These are phyloP conservation scores for Pulveroboletus frians DNA, from an alignment of 768 basidiomycete species.

Conservation along the genomic window DNA sequence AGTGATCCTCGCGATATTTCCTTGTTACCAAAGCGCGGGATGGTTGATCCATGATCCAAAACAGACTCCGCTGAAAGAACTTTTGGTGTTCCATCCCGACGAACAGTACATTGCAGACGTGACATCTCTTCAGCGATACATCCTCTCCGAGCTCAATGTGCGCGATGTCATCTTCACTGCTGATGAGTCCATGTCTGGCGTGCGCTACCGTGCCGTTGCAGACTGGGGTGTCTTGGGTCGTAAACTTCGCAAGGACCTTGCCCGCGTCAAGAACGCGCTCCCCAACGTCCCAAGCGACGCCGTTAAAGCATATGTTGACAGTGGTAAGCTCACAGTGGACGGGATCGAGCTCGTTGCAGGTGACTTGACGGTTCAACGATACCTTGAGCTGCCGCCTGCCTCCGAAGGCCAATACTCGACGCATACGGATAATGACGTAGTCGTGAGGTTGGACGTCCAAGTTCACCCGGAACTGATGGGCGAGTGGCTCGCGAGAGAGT, in stretches of 20 bases:
- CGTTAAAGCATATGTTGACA: conserved; percentile 69
- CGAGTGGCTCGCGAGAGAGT: conserved; percentile 85
- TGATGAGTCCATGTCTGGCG: conserved; percentile 80
- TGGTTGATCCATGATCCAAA: neutral
- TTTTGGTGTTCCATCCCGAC: conserved; percentile 91
- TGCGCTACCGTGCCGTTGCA: conserved; percentile 86
- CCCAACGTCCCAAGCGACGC: conserved; percentile 76
- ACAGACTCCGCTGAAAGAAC: conserved; percentile 87
- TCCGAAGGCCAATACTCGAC: conserved; percentile 66
- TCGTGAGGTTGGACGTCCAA: conserved; percentile 86
- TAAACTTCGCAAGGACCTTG: conserved; percentile 90
- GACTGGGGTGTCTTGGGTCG: conserved; percentile 94
- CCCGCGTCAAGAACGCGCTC: conserved; percentile 82
- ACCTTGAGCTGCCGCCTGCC: conserved; percentile 69
- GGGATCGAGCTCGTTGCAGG: conserved; percentile 87
- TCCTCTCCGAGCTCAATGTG: conserved; percentile 93
- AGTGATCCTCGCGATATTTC: conserved; percentile 6
- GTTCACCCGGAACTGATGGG: conserved; percentile 80
- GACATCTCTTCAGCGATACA: conserved; percentile 77
- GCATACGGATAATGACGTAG: conserved; percentile 92
- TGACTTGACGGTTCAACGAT: conserved; percentile 89
- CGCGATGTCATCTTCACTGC: conserved; percentile 86
- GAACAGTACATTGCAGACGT: conserved; percentile 80
- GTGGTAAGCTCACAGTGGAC: conserved; percentile 77
- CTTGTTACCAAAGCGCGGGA: neutral